phyloP scores from a whole-genome alignment of 805 yeast species.

The Nakazawaea wickerhamii region DNA sequence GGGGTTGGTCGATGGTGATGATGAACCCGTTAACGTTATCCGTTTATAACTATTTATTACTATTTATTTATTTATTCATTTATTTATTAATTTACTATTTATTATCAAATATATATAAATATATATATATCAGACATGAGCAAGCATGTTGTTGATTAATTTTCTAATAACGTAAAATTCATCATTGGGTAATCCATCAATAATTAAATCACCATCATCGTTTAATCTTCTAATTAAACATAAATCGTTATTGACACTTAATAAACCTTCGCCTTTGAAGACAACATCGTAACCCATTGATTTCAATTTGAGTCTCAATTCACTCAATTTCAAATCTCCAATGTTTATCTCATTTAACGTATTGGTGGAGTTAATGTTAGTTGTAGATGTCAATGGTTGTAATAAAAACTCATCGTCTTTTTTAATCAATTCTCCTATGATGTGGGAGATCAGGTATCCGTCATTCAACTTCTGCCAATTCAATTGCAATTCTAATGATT shows the following conservation, averaged over 20 bases:
- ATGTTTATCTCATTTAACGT: constrained; percentile 51
- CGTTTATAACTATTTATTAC: constrained; percentile 8
- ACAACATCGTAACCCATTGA: constrained; percentile 68
- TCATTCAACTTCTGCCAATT: constrained; percentile 85
- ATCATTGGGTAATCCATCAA: constrained; percentile 75
- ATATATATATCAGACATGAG: constrained; percentile 45
- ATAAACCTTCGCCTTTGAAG: constrained; percentile 87
- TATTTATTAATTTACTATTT: constrained; percentile 8
- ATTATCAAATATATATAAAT: background rate
- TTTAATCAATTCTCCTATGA: constrained; percentile 54
- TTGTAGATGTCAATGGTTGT: constrained; percentile 8
- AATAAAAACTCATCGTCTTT: constrained; percentile 3
- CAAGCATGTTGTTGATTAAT: constrained; percentile 67
- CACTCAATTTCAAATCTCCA: constrained; percentile 85
- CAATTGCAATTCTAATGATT: constrained; percentile 50
- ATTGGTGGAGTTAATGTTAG: constrained; percentile 5
- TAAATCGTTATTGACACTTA: constrained; percentile 75
- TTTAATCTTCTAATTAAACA: constrained; percentile 65
- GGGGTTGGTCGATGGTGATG: constrained; percentile 32
- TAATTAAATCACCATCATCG: constrained; percentile 68
- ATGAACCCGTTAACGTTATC: constrained; percentile 11
- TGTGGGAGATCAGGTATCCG: constrained; percentile 76
- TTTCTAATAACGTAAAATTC: constrained; percentile 75
- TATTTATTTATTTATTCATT: constrained; percentile 9
- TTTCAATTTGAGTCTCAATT: constrained; percentile 59